Conservation (phyloP, 495 filamentous ascomycete species). For the Neurospora sp. region DNA sequence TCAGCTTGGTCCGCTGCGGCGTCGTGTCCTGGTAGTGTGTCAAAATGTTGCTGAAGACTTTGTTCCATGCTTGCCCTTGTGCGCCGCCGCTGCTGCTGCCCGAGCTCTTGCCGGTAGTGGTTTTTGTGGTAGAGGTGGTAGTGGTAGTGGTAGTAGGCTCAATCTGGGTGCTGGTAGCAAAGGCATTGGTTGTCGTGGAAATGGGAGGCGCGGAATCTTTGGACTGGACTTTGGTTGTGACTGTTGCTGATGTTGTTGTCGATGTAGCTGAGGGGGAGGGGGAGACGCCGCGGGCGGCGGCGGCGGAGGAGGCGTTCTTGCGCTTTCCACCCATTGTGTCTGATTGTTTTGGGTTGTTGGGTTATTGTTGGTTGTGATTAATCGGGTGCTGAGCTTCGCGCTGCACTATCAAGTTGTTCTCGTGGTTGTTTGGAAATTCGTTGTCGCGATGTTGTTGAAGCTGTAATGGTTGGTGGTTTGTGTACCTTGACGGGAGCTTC, state of each 20-base stretch:
- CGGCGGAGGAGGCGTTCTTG: slow-evolving; percentile 6
- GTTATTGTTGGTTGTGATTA: no score
- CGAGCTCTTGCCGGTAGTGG: background rate
- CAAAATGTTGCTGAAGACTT: slow-evolving; percentile 49
- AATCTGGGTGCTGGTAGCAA: background rate
- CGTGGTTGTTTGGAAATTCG: background rate
- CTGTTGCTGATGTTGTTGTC: slow-evolving; percentile 11
- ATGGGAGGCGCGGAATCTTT: background rate
- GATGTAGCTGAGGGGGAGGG: slow-evolving; percentile 5
- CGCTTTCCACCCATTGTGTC: slow-evolving; percentile 29
- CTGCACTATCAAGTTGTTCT: no score
- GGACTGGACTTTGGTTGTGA: slow-evolving; percentile 7
- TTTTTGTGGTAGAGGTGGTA: background rate
- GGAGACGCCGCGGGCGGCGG: slow-evolving; percentile 10
- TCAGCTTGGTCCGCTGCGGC: slow-evolving; percentile 80
- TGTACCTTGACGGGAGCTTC: background rate
- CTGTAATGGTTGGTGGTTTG: background rate
- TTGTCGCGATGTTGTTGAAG: background rate
- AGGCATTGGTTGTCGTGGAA: background rate
- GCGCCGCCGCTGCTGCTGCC: no score
- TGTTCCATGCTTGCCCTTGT: slow-evolving; percentile 16
- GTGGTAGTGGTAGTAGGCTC: background rate
- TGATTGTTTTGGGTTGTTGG: background rate
- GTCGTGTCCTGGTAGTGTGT: slow-evolving; percentile 68
- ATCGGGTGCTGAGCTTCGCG: no score